A percentile compares a stretch with the other conserved stretches of the same genome.
Conservation (phyloP, 176 grass and related monocot genomes). For the Tillandsia leiboldiana region DNA sequence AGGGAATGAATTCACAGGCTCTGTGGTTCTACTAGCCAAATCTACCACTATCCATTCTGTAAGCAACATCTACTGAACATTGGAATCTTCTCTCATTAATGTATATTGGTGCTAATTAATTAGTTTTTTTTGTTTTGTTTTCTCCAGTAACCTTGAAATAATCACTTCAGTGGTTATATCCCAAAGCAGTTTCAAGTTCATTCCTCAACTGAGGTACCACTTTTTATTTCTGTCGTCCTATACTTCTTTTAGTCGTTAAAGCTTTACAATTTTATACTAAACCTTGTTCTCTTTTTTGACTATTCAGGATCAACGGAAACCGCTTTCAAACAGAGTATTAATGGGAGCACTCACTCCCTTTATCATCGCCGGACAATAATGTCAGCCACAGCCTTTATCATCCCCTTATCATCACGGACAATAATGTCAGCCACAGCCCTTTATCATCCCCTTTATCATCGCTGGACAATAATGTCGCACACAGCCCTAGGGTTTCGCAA, state of each 20-base stretch:
- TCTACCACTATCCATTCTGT: slow-evolving; percentile 67
- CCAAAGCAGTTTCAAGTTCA: slow-evolving; percentile 68
- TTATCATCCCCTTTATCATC: too few species aligned
- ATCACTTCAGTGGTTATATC: slow-evolving; percentile 82
- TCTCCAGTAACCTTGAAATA: slow-evolving; percentile 67
- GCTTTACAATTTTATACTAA: too few species aligned
- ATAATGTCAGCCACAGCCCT: too few species aligned
- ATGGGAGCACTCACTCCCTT: slow-evolving; percentile 25
- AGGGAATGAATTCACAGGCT: slow-evolving; percentile 65
- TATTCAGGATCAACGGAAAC: slow-evolving; percentile 75
- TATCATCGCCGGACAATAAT: slow-evolving; percentile 40
- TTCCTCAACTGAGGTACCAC: slow-evolving; percentile 44
- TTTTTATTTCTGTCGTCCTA: too few species aligned
- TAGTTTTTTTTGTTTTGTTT: slow-evolving; percentile 10
- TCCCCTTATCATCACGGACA: background rate
- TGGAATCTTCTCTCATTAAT: slow-evolving; percentile 4
- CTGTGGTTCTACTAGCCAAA: slow-evolving; percentile 68
- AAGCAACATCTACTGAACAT: slow-evolving; percentile 35
- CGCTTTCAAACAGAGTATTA: slow-evolving; percentile 46
- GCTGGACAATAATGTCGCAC: slow-evolving; percentile 1
- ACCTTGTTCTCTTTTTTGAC: slow-evolving; percentile 2
- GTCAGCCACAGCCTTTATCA: slow-evolving; percentile 23
- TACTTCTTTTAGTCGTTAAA: too few species aligned
- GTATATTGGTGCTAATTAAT: slow-evolving; percentile 10
- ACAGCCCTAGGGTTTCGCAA: slow-evolving; percentile 34